Evolutionary conservation across 352 stramenopile genomes (phyloP).

Genomic region (Phytophthora hybrid): DNA sequence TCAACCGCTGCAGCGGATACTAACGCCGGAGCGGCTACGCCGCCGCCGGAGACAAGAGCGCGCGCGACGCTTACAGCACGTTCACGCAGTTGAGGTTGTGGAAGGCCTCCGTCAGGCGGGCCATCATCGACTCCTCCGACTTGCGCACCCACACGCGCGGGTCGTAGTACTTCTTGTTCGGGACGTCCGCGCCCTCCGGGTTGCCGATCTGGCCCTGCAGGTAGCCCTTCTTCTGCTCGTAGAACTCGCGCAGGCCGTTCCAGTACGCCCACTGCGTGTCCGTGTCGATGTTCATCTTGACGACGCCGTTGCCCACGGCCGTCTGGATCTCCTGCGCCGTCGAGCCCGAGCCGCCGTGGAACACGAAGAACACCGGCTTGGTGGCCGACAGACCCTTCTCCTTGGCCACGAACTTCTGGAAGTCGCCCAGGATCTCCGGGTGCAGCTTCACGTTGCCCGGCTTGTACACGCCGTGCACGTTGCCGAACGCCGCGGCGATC

Average conservation of each 20-base stretch:
- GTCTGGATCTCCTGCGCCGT: conserved; percentile 97
- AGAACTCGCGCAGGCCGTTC: conserved; percentile 98
- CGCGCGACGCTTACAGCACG: conserved; percentile 38
- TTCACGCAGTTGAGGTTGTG: conserved; percentile 91
- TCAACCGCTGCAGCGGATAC: conserved; percentile 12
- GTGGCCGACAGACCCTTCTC: conserved; percentile 82
- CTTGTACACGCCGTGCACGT: conserved; percentile 97
- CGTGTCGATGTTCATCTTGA: conserved; percentile 99
- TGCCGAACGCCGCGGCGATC: conserved; percentile 84
- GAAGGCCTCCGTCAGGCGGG: conserved; percentile 91
- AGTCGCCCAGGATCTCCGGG: conserved; percentile 97
- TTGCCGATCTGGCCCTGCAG: conserved; percentile 99
- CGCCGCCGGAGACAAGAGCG: neutral
- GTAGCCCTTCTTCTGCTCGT: conserved; percentile 97
- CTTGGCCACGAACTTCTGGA: conserved; percentile 91
- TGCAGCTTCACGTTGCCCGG: conserved; percentile 99
- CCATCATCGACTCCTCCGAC: conserved; percentile 96
- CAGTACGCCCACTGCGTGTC: conserved; percentile 99
- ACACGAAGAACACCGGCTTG: conserved; percentile 98
- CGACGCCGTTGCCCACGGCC: conserved; percentile 96
- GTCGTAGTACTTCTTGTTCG: conserved; percentile 99
- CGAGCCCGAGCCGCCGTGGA: conserved; percentile 98
- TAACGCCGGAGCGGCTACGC: conserved; percentile 17
- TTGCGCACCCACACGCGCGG: conserved; percentile 97
- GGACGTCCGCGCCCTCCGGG: conserved; percentile 96